Base-by-base conservation (phyloP, 2,329 filamentous ascomycete species). In the Bipolaris gigantea region DNA sequence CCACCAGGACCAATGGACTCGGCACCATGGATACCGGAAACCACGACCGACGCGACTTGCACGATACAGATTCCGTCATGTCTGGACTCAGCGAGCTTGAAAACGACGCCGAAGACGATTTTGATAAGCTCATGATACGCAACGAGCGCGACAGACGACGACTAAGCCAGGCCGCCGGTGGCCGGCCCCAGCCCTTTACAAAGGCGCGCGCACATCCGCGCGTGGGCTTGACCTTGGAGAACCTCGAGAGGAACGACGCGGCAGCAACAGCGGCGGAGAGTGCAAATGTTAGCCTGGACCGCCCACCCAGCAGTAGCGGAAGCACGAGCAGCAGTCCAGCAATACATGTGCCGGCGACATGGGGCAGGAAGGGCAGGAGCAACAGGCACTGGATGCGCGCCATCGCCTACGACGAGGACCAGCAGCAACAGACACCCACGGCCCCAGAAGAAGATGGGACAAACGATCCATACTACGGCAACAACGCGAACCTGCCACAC, bases 341-440 rank as follows among this genome's bases (percentile, higher is more conserved):
- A 3, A 59, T 80, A 34, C 76, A 76, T 33, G 66, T 76, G 53
- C 80, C 79, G 34, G 64, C 72, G 36, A 67, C 75, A 57, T 81
- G 80, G 79, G 79, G 78, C n/a, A 66, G 77, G 50, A 80, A 77
- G 63, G 75, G 69, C 23, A 74, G 75, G 50, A 62, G 69, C 9
- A 71, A 64, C 41, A 69, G 70, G 21, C 70, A 77, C 56, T 80
- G 78, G 77, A 67, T 79, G 63, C 64, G 74, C n/a, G 65, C 71
- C 38, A 75, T 77, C 47, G 71, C 65, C 9, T 52, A 63, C 15
- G 67, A 68, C 2, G 63, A 65, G 16, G 71, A 57, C 4, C 27
- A 30, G 53, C 61, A 58, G 41, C 56, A 51, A 43, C 55, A 44
- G 53, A 57, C 48, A 41, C 60, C 55, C 5, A 53, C 56, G 4